phyloP scores from a whole-genome alignment of 805 yeast genomes.

The Saccharomycopsis fodiens region DNA sequence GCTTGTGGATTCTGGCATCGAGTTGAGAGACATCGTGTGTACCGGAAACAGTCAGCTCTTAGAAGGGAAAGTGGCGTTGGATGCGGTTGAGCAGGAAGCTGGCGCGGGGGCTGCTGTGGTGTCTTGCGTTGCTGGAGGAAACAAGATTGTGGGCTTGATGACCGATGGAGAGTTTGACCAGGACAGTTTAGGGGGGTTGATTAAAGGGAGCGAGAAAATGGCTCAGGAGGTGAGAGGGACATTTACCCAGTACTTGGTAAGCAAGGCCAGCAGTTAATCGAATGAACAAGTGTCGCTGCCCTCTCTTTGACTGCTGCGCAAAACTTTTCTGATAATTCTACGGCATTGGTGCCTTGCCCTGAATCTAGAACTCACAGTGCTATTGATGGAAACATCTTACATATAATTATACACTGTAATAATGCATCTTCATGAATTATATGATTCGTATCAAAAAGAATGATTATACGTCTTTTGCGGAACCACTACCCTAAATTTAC shows the following conservation, averaged over 20 bases:
- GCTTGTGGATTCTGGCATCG: constrained; percentile 77
- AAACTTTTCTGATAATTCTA: not conserved
- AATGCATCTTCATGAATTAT: too few relatives aligned
- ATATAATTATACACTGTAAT: too few relatives aligned
- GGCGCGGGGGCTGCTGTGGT: constrained; percentile 26
- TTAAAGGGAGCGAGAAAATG: constrained; percentile 16
- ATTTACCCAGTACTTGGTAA: constrained; percentile 9
- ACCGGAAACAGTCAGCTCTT: constrained; percentile 39
- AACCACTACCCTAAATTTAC: too few relatives aligned
- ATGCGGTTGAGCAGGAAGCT: constrained; percentile 4
- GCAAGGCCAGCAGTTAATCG: not conserved
- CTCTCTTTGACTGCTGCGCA: not conserved
- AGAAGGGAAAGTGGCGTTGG: constrained; percentile 20
- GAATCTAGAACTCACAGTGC: not conserved
- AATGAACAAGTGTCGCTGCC: not conserved
- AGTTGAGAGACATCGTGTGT: constrained; percentile 68
- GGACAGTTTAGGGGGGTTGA: constrained; percentile 19
- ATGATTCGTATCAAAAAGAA: too few relatives aligned
- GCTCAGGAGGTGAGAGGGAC: constrained; percentile 15
- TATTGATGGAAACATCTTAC: not conserved
- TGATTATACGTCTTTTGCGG: too few relatives aligned
- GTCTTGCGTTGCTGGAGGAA: constrained; percentile 47
- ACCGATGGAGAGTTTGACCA: constrained; percentile 31
- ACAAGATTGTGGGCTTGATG: constrained; percentile 57
- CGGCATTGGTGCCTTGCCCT: not conserved